Percentiles rank a stretch among this genome's conserved stretches.
Conservation (phyloP, 495 filamentous ascomycete genomes). For the Aspergillus cristatus region DNA sequence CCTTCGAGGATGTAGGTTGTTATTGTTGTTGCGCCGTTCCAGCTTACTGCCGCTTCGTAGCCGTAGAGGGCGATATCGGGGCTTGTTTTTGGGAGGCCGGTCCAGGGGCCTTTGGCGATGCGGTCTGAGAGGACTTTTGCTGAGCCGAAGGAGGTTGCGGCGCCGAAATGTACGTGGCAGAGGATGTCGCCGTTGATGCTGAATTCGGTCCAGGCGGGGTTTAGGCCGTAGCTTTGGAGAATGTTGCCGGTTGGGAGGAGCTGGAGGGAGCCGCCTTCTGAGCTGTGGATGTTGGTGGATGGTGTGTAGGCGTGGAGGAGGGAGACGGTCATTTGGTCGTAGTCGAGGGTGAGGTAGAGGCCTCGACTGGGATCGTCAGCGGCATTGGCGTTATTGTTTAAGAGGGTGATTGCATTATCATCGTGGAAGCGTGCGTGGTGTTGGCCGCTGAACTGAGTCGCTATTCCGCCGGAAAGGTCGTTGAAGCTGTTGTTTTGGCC, state of each 20-base stretch:
- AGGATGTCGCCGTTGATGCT: constrained; percentile 17
- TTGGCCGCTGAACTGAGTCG: constrained; percentile 38
- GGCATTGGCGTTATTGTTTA: constrained; percentile 22
- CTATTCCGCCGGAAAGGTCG: constrained; percentile 27
- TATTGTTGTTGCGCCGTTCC: constrained; percentile 38
- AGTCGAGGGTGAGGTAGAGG: constrained; percentile 35
- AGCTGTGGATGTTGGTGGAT: constrained; percentile 20
- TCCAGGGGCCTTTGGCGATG: constrained; percentile 28
- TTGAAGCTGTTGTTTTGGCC: constrained; percentile 34
- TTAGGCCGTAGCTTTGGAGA: constrained; percentile 40
- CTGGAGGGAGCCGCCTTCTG: constrained; percentile 40
- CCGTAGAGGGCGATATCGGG: constrained; percentile 22
- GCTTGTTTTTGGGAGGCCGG: constrained; percentile 17
- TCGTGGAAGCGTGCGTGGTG: constrained; percentile 28
- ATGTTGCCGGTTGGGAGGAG: constrained; percentile 35
- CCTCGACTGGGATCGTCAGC: constrained; percentile 27
- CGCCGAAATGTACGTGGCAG: constrained; percentile 27
- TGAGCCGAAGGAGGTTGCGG: constrained; percentile 12
- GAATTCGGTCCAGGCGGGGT: constrained; percentile 41
- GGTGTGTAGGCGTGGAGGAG: constrained; percentile 29
- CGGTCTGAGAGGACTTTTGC: constrained; percentile 28
- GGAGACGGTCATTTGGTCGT: constrained; percentile 20
- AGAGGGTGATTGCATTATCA: constrained; percentile 21
- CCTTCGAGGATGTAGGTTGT: constrained; percentile 27
- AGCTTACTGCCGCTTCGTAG: constrained; percentile 21